These are phyloP conservation scores for Chaetomium cochliodes DNA, from an alignment of 495 filamentous ascomycete species.

Conservation along the genomic window DNA sequence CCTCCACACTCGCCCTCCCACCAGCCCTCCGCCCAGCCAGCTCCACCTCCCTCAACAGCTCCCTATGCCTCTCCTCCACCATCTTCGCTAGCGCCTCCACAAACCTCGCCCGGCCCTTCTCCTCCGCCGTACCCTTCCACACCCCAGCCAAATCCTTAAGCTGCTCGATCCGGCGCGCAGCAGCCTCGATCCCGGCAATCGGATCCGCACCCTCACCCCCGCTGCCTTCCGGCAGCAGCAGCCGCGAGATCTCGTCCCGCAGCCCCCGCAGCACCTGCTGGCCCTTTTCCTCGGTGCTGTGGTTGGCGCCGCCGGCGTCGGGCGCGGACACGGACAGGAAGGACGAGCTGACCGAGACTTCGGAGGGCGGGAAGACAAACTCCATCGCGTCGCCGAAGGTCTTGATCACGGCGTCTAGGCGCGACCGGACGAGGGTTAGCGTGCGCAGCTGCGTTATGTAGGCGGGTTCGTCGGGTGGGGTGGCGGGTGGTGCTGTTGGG, in stretches of 20 bases:
- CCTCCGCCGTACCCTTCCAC: slow-evolving; percentile 95
- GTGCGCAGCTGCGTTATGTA: slow-evolving; percentile 78
- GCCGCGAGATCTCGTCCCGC: slow-evolving; percentile 65
- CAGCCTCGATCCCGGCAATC: slow-evolving; percentile 63
- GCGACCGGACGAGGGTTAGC: slow-evolving; percentile 72
- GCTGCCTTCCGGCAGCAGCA: slow-evolving; percentile 50
- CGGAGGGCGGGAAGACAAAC: slow-evolving; percentile 83
- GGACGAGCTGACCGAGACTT: slow-evolving; percentile 66
- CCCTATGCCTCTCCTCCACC: slow-evolving; percentile 57
- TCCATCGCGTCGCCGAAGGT: slow-evolving; percentile 92
- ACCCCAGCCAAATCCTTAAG: slow-evolving; percentile 68
- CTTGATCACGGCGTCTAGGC: slow-evolving; percentile 80
- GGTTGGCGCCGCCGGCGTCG: slow-evolving; percentile 59
- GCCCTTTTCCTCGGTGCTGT: slow-evolving; percentile 74
- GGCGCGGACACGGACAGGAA: slow-evolving; percentile 81
- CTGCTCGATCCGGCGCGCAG: slow-evolving; percentile 66
- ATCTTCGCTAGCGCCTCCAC: slow-evolving; percentile 72
- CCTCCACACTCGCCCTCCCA: slow-evolving; percentile 26
- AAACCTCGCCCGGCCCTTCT: slow-evolving; percentile 76
- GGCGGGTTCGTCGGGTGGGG: slow-evolving; percentile 52
- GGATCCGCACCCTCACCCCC: slow-evolving; percentile 34
- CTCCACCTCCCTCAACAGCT: slow-evolving; percentile 54
- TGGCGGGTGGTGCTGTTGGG: not conserved
- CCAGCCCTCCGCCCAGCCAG: slow-evolving; percentile 34
- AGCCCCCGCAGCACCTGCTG: slow-evolving; percentile 68